Evolutionary conservation across 352 stramenopile genomes (phyloP).

Genomic region (Pythium brachiatum): DNA sequence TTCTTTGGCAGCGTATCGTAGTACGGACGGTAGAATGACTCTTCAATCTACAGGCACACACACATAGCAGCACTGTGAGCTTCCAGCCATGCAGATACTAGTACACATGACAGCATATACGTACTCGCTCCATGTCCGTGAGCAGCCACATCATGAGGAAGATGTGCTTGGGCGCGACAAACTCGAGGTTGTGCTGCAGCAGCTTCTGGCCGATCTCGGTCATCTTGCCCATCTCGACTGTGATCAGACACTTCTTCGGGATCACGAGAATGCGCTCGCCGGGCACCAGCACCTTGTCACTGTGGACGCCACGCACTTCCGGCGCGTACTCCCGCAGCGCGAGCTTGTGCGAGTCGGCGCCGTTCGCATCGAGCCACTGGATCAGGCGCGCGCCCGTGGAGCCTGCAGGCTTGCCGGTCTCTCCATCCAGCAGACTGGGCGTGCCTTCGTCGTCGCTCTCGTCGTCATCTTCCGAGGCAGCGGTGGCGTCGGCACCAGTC

Average conservation of each 20-base stretch:
- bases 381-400: conserved; percentile 65
- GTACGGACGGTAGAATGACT: conserved; percentile 92
- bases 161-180: conserved; percentile 99
- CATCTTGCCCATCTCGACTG: conserved; percentile 98
- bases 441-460: conserved; percentile 16
- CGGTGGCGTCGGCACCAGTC: conserved; percentile 12
- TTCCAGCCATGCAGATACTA: background rate
- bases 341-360: conserved; percentile 78
- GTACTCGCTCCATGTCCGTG: conserved; percentile 92
- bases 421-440: conserved; percentile 20
- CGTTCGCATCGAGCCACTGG: conserved; percentile 68
- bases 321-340: conserved; percentile 87
- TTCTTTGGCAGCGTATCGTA: conserved; percentile 97
- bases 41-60: conserved; percentile 41
- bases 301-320: conserved; percentile 93
- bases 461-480: conserved; percentile 6
- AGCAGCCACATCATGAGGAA: conserved; percentile 99
- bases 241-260: conserved; percentile 96
- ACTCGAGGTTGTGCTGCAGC: conserved; percentile 90
- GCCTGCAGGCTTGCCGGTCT: conserved; percentile 29
- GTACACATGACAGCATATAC: conserved; percentile 5
- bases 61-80: background rate
- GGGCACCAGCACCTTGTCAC: conserved; percentile 76
- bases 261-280: conserved; percentile 91
- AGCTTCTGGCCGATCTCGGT: conserved; percentile 95